phyloP scores from a whole-genome alignment of 2,329 filamentous ascomycete species.

The Colletotrichum eleusines region DNA sequence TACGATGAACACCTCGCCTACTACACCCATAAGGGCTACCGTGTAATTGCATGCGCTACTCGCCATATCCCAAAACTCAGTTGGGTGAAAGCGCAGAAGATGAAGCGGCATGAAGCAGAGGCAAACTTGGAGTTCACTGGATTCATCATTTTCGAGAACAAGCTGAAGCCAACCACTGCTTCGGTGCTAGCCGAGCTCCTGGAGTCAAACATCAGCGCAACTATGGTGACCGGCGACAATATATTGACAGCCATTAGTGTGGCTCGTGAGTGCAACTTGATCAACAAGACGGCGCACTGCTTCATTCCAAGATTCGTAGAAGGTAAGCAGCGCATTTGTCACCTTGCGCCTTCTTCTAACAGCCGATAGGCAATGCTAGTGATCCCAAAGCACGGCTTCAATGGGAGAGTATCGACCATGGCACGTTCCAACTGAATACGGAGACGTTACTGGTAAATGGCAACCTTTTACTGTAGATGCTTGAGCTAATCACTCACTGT shows the following conservation, averaged over 20 bases:
- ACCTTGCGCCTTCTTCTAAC: slow-evolving; percentile 13
- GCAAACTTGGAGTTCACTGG: slow-evolving; percentile 87
- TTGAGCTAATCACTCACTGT: slow-evolving; percentile 29
- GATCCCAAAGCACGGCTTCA: slow-evolving; percentile 79
- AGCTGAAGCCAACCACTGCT: slow-evolving; percentile 89
- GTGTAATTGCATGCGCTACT: slow-evolving; percentile 94
- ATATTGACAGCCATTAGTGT: slow-evolving; percentile 97
- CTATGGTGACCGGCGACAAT: slow-evolving; percentile 99
- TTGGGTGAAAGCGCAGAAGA: slow-evolving; percentile 95
- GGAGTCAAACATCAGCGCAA: slow-evolving; percentile 84
- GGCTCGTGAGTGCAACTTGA: slow-evolving; percentile 86
- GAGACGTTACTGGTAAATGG: slow-evolving; percentile 75
- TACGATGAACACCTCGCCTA: slow-evolving; percentile 90
- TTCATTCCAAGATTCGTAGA: slow-evolving; percentile 91
- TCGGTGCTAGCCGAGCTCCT: slow-evolving; percentile 85
- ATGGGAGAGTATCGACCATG: slow-evolving; percentile 97
- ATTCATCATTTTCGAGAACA: slow-evolving; percentile 99
- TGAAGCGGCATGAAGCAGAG: slow-evolving; percentile 89
- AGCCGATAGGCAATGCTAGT: slow-evolving; percentile 70
- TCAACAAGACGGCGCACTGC: slow-evolving; percentile 85
- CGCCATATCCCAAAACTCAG: slow-evolving; percentile 89
- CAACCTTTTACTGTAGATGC: too few relatives aligned
- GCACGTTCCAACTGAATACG: slow-evolving; percentile 80
- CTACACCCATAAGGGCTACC: slow-evolving; percentile 96
- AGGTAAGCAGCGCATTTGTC: slow-evolving; percentile 58